Conservation (phyloP, 805 yeast species). For the Wickerhamomyces xylosicus region DNA sequence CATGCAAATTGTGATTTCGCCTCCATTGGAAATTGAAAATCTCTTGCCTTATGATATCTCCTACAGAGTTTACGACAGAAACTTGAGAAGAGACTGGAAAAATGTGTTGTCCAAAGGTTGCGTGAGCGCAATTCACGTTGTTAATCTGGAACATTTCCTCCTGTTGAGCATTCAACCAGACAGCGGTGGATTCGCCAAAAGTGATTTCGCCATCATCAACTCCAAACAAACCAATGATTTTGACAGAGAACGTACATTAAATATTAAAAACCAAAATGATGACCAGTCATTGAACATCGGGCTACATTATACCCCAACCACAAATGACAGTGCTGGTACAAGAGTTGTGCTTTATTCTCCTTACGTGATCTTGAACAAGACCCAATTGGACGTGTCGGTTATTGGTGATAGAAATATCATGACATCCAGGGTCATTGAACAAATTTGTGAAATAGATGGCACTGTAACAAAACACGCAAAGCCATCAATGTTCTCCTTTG, state of each 20-base stretch:
- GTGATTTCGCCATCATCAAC: slow-evolving; percentile 66
- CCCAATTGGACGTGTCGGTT: slow-evolving; percentile 55
- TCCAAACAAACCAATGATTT: slow-evolving; percentile 43
- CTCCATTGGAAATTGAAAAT: slow-evolving; percentile 83
- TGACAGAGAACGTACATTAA: slow-evolving; percentile 41
- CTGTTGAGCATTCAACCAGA: slow-evolving; percentile 61
- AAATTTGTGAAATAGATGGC: slow-evolving; percentile 13
- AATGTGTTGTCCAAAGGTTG: slow-evolving; percentile 54
- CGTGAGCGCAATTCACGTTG: slow-evolving; percentile 70
- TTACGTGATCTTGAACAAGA: slow-evolving; percentile 71
- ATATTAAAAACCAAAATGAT: slow-evolving; percentile 40
- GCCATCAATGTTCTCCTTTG: slow-evolving; percentile 85
- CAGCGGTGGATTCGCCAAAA: slow-evolving; percentile 47
- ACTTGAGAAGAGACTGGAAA: slow-evolving; percentile 55
- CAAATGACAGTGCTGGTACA: slow-evolving; percentile 45
- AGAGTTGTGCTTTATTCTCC: slow-evolving; percentile 73
- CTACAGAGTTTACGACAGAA: slow-evolving; percentile 70
- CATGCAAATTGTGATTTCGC: slow-evolving; percentile 62
- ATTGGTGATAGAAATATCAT: slow-evolving; percentile 44
- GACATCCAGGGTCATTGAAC: slow-evolving; percentile 28
- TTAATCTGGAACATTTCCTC: slow-evolving; percentile 59
- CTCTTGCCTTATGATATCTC: slow-evolving; percentile 73
- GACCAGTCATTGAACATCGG: slow-evolving; percentile 60
- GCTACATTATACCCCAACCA: slow-evolving; percentile 49
- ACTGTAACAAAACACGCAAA: slow-evolving; percentile 20